Evolutionary conservation across 257 asterid genomes (phyloP).

Genomic region (Agastache rugosa): DNA sequence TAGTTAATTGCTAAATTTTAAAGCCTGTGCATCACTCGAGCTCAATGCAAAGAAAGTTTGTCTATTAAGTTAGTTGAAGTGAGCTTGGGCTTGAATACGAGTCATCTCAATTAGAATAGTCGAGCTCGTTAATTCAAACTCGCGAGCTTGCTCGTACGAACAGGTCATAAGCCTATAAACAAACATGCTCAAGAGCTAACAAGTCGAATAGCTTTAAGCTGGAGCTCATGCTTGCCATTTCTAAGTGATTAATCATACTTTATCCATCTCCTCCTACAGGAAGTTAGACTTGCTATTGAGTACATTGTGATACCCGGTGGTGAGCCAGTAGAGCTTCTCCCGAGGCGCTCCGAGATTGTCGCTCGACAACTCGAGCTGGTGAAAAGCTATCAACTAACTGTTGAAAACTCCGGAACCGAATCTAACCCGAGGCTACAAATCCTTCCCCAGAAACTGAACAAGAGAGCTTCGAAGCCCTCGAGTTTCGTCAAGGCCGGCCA

Average conservation of each 20-base stretch:
- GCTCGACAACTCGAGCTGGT: constrained; percentile 93
- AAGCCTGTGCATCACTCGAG: neutral
- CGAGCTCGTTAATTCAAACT: too few relatives aligned
- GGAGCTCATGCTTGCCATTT: neutral
- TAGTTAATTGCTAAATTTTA: neutral
- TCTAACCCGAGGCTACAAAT: constrained; percentile 84
- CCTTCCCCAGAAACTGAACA: constrained; percentile 74
- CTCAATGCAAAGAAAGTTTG: too few relatives aligned
- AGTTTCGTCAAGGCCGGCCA: constrained; percentile 36
- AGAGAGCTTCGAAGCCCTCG: constrained; percentile 48
- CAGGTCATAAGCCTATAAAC: too few relatives aligned
- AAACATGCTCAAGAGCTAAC: too few relatives aligned
- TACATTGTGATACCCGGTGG: constrained; percentile 97
- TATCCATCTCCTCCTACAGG: constrained; percentile 49
- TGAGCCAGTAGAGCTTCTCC: constrained; percentile 95
- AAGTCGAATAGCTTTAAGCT: too few relatives aligned
- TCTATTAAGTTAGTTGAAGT: neutral
- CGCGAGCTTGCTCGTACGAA: too few relatives aligned
- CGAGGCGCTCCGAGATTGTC: constrained; percentile 90
- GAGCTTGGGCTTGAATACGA: too few relatives aligned
- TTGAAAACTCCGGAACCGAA: constrained; percentile 87
- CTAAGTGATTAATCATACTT: constrained; percentile 4
- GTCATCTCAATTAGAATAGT: too few relatives aligned
- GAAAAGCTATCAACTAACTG: constrained; percentile 83
- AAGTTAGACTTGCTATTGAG: constrained; percentile 95